Percentiles rank a stretch among this genome's conserved stretches.
Conservation (phyloP, 2,329 filamentous ascomycete genomes). For the Bipolaris victoriae region DNA sequence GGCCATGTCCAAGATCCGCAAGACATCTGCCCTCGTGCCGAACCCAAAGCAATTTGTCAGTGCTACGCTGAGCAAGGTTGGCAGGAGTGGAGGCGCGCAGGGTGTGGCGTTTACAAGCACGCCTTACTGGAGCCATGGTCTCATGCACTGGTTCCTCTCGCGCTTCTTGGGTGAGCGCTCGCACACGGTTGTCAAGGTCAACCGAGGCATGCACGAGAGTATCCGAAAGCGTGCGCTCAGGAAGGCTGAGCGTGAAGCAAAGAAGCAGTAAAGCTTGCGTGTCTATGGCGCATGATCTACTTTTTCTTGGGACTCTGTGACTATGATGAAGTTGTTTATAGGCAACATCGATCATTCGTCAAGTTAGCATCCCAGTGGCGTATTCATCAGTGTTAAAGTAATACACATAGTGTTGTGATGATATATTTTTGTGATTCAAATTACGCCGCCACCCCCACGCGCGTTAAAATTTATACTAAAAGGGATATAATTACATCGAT, state of each 20-base stretch:
- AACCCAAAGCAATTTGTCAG: conserved; percentile 82
- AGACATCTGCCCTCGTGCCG: conserved; percentile 77
- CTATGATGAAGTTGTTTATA: neutral
- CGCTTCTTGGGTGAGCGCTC: conserved; percentile 65
- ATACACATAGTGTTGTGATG: neutral
- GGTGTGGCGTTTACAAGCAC: conserved; percentile 82
- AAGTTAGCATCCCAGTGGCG: neutral
- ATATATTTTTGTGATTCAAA: neutral
- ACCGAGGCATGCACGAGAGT: conserved; percentile 76
- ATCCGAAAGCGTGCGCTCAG: conserved; percentile 82
- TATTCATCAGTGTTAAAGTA: neutral
- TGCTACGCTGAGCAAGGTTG: conserved; percentile 79
- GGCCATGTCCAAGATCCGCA: conserved; percentile 95
- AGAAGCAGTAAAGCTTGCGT: conserved; percentile 58
- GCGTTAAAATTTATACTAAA: neutral
- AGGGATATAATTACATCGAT: conserved; percentile 12
- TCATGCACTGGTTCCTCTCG: conserved; percentile 82
- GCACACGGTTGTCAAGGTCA: conserved; percentile 63
- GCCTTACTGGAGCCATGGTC: conserved; percentile 89
- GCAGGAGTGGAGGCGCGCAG: conserved; percentile 76
- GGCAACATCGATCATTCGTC: no score
- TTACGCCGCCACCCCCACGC: neutral
- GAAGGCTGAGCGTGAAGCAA: conserved; percentile 82
- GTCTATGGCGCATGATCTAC: neutral
- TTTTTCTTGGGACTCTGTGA: neutral